Base-by-base conservation (phyloP, 805 yeast species). In the Metschnikowia rubicola region DNA sequence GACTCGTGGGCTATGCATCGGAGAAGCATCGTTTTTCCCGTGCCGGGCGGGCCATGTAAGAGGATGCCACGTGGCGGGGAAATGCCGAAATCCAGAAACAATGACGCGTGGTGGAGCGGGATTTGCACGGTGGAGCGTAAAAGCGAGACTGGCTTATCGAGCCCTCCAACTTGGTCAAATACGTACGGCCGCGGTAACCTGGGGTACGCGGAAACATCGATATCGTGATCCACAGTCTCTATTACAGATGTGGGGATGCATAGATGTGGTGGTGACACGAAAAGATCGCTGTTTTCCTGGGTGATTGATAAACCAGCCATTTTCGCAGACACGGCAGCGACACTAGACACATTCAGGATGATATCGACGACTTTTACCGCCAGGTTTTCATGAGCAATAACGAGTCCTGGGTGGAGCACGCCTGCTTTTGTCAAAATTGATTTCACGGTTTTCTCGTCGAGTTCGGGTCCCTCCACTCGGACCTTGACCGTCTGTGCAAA, bases 31-130 rank as follows among this genome's bases (percentile, higher is more conserved):
- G 97, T 87, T 63, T 92, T 92, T 43, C 99, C 99, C 0, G 97
- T 92, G 3, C 99, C 99, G 2, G 98, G 94, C 3, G 97, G 96
- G 0, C 99, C 99, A 67, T 92, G 96, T 10, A 92, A 67, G 12
- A 92, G 68, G n/a, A 92, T 81, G 32, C 99, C 99, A 47, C 97
- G 74, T 11, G 97, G 97, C 8, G 99, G 97, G 8, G 84, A 76
- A 15, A 90, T 84, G n/a, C 92, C 90, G 69, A 92, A 94, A 45
- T 86, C 81, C 8, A 83, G 74, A 58, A 91, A 92, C 30, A 89
- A 66, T 6, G 77, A 75, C 0, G 97, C 96, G 47, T 80, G 80
- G 50, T 83, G 81, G 26, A 94, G 72, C 0, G 99, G 97, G 2
- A 92, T 71, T 44, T 86, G 86, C 8, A 91, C 80, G 0, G 91